Evolutionary conservation across 179 eudicot genomes (phyloP), one percentile per base, ranked within the genome.

Genomic region (Corrigiola litoralis): DNA sequence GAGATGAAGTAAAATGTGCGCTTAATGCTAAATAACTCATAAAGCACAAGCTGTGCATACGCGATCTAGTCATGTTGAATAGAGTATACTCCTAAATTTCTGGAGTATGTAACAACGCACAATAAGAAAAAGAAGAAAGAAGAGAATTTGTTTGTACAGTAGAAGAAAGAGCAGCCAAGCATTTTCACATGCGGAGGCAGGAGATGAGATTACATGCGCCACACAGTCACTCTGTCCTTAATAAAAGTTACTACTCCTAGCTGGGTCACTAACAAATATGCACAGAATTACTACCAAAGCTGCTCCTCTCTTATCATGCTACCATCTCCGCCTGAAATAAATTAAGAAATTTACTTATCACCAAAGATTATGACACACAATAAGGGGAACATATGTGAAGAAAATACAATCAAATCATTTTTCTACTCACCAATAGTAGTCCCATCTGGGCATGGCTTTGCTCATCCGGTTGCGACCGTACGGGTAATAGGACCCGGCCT

Each of bases 381-480:
- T 38, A 5, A 38, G 13, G 12, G 14, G 11, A 38, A 38, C 44
- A 12, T 9, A 9, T 53, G 8, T 34, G 2, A 23, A 7, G 10
- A 23, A 38, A n/a, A n/a, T n/a, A n/a, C n/a, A n/a, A n/a, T n/a
- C n/a, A n/a, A n/a, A n/a, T n/a, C n/a, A n/a, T n/a, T n/a, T n/a
- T n/a, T n/a, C n/a, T n/a, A 52, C 87, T 58, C 64, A 89, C 98
- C 96, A 92, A 49, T 85, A 58, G 59, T 67, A 89, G 61, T 89
- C 96, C 98, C 98, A 89, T 79, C 90, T 78, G 45, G 98, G 96
- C 2, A 87, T 87, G 72, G 74, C 78, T 78, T 92, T 92, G 47
- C 77, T 77, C 88, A 87, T 87, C 33, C 84, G 80, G 76, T 79
- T 81, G 11, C 64, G 76, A 40, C 98, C 96, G 72, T 89, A 78